These are phyloP conservation scores for Epichloe scottii DNA, from an alignment of 2,329 filamentous ascomycete species.

Conservation along the genomic window DNA sequence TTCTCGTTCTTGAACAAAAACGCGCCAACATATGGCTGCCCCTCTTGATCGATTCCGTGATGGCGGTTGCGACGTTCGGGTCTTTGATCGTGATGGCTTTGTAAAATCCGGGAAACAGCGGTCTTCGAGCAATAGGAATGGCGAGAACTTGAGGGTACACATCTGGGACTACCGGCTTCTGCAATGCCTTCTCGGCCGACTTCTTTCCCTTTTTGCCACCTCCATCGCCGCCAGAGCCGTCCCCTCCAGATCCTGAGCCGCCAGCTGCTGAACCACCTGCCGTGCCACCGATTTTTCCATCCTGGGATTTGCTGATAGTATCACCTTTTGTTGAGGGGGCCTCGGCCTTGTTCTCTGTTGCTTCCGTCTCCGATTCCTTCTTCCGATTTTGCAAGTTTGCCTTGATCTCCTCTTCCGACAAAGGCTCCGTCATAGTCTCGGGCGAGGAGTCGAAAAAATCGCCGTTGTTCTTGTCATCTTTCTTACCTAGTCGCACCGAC, in stretches of 20 bases:
- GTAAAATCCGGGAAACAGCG: conserved; percentile 95
- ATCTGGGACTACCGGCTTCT: conserved; percentile 84
- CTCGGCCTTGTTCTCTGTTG: conserved; percentile 32
- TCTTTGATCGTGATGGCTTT: conserved; percentile 97
- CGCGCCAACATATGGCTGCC: conserved; percentile 92
- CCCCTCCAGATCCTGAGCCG: conserved; percentile 33
- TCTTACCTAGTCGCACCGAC: conserved; percentile 20
- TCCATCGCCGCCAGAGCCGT: conserved; percentile 45
- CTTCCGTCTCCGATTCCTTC: conserved; percentile 30
- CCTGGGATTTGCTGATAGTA: conserved; percentile 24
- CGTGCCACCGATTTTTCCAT: conserved; percentile 35
- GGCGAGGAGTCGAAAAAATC: conserved; percentile 39
- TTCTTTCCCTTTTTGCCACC: conserved; percentile 58
- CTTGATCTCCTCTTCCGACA: conserved; percentile 41
- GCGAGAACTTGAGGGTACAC: conserved; percentile 97
- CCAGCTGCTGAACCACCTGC: conserved; percentile 42
- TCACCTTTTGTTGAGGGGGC: conserved; percentile 33
- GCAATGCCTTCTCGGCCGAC: conserved; percentile 59
- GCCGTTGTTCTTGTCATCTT: conserved; percentile 27
- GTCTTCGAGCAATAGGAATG: conserved; percentile 86
- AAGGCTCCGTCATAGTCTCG: conserved; percentile 28
- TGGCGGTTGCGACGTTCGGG: conserved; percentile 78
- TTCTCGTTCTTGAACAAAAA: conserved; percentile 96
- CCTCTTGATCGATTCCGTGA: conserved; percentile 91
- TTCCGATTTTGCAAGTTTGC: conserved; percentile 36